Conservation (phyloP, 2,329 filamentous ascomycete species). For the Trichoderma hamatum region DNA sequence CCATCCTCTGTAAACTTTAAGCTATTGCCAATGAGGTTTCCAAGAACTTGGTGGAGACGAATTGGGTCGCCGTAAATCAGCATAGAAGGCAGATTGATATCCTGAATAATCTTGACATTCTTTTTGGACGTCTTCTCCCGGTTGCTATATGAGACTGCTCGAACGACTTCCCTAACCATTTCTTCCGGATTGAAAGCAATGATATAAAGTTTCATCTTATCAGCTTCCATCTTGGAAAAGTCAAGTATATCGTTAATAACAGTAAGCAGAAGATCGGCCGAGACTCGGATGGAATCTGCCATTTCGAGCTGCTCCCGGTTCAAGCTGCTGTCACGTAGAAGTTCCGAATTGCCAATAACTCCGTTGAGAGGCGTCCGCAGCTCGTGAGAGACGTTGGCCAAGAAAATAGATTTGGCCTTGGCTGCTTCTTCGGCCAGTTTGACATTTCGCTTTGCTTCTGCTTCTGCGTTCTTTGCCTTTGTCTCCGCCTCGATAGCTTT, state of each 20-base stretch:
- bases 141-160: slow-evolving; percentile 68
- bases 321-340: slow-evolving; percentile 74
- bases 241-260: slow-evolving; percentile 97
- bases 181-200: slow-evolving; percentile 69
- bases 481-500: slow-evolving; percentile 73
- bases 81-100: slow-evolving; percentile 76
- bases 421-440: slow-evolving; percentile 82
- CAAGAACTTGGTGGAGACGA: slow-evolving; percentile 68
- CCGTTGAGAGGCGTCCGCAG: slow-evolving; percentile 82
- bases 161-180: slow-evolving; percentile 68
- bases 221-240: slow-evolving; percentile 91
- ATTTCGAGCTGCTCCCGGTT: slow-evolving; percentile 80
- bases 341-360: slow-evolving; percentile 85
- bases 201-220: slow-evolving; percentile 80
- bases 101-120: slow-evolving; percentile 66
- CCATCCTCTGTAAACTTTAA: slow-evolving; percentile 92
- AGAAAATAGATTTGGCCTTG: slow-evolving; percentile 80
- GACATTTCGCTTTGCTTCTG: slow-evolving; percentile 76
- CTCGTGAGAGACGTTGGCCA: slow-evolving; percentile 80
- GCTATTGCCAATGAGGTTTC: slow-evolving; percentile 88
- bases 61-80: slow-evolving; percentile 69
- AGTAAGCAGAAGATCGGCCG: slow-evolving; percentile 82
- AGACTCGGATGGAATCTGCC: slow-evolving; percentile 83
- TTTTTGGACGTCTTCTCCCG: slow-evolving; percentile 64
- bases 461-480: slow-evolving; percentile 76